Evolutionary conservation across 2,329 filamentous ascomycete genomes (phyloP).

Genomic region (Cladosporium sp.): DNA sequence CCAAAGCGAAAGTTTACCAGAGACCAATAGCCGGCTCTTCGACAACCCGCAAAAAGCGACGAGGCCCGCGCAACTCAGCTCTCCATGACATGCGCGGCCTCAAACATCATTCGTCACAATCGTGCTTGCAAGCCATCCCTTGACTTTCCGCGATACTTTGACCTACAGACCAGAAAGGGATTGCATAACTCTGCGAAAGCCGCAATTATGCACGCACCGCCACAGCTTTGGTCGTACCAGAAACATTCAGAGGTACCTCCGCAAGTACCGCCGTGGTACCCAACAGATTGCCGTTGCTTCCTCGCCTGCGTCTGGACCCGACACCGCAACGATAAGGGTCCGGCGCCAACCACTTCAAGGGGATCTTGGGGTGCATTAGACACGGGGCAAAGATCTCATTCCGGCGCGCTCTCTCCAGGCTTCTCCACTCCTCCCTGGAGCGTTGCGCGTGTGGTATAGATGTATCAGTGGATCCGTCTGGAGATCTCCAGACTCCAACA

Average conservation of each 20-base stretch:
- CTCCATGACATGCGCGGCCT: background rate
- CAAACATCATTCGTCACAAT: background rate
- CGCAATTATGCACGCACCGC: conserved; percentile 9
- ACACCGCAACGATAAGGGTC: conserved; percentile 11
- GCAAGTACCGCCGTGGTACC: conserved; percentile 19
- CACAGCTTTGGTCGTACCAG: conserved; percentile 4
- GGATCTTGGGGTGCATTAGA: conserved; percentile 9
- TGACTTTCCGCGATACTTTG: background rate
- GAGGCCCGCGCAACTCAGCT: background rate
- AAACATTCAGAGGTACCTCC: conserved; percentile 15
- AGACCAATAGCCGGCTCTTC: background rate
- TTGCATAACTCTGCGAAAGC: background rate
- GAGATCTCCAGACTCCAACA: conserved; percentile 9
- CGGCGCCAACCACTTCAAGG: conserved; percentile 3
- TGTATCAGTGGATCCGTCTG: conserved; percentile 8
- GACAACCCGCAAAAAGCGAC: background rate
- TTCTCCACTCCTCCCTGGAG: conserved; percentile 8
- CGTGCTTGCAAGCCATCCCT: background rate
- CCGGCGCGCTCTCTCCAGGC: conserved; percentile 1
- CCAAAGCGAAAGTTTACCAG: conserved; percentile 1
- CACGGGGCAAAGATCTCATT: background rate
- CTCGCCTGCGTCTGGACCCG: conserved; percentile 8
- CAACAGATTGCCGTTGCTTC: conserved; percentile 12
- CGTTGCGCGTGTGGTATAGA: background rate
- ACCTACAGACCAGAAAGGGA: background rate